Conservation (phyloP, 2,329 filamentous ascomycete species). For the Sclerotinia sclerotiorum region DNA sequence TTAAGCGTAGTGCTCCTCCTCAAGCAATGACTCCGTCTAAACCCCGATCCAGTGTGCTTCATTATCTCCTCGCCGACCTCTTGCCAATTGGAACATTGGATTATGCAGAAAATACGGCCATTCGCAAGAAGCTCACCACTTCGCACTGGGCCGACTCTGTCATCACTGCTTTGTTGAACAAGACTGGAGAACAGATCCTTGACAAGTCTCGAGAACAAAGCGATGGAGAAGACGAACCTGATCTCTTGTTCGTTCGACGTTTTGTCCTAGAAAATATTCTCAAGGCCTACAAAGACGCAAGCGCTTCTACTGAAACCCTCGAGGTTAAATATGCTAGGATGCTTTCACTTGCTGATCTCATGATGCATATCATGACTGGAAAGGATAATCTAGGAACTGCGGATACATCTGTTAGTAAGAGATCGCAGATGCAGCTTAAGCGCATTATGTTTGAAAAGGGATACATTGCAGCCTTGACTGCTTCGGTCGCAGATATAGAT, state of each 20-base stretch:
- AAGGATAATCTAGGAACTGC: conserved; percentile 61
- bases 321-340: conserved; percentile 87
- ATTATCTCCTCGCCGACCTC: conserved; percentile 86
- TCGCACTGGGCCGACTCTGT: conserved; percentile 84
- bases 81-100: conserved; percentile 63
- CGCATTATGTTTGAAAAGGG: conserved; percentile 99
- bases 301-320: conserved; percentile 72
- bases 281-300: conserved; percentile 88
- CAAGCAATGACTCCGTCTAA: conserved; percentile 84
- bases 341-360: conserved; percentile 84
- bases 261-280: conserved; percentile 93
- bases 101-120: conserved; percentile 69
- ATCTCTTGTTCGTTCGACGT: conserved; percentile 87
- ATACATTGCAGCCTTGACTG: conserved; percentile 83
- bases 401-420: conserved; percentile 42
- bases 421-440: conserved; percentile 79
- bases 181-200: conserved; percentile 75
- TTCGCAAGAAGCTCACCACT: conserved; percentile 84
- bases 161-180: conserved; percentile 81
- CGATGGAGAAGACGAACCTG: conserved; percentile 73
- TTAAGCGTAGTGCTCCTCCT: conserved; percentile 85
- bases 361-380: conserved; percentile 86
- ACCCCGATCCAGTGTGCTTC: conserved; percentile 86
- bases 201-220: conserved; percentile 58
- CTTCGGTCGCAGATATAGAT: conserved; percentile 92